Conservation (phyloP, 2,329 filamentous ascomycete species). For the Parasarocladium wereldwijsianum region DNA sequence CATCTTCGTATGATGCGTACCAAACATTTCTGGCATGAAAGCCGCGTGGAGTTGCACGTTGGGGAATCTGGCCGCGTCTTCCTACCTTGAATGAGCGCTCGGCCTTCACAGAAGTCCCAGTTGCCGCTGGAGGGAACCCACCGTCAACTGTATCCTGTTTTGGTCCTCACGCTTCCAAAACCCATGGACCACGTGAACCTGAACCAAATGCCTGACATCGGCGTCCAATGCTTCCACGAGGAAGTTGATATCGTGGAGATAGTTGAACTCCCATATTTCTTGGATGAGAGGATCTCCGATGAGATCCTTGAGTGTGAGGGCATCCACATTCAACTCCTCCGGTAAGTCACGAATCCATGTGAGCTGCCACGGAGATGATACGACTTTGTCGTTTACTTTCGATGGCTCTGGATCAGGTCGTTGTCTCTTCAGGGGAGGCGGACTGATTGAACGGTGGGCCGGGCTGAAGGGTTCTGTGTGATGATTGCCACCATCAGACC, state of each 20-base stretch:
- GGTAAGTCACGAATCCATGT: conserved; percentile 54
- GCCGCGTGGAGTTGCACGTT: conserved; percentile 62
- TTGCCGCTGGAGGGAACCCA: conserved; percentile 17
- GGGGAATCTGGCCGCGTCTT: conserved; percentile 41
- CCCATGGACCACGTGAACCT: conserved; percentile 43
- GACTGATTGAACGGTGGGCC: conserved; percentile 28
- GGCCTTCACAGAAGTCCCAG: conserved; percentile 1
- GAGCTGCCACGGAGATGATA: conserved; percentile 54
- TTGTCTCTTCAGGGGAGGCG: conserved; percentile 21
- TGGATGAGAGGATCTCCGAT: conserved; percentile 61
- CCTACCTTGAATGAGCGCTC: conserved; percentile 27
- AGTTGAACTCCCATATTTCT: conserved; percentile 60
- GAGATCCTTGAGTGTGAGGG: conserved; percentile 51
- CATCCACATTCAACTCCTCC: conserved; percentile 43
- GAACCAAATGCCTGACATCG: conserved; percentile 31
- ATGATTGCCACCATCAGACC: conserved; percentile 8
- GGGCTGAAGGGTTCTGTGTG: conserved; percentile 11
- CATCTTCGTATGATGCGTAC: conserved; percentile 82
- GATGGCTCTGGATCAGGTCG: conserved; percentile 13
- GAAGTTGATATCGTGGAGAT: conserved; percentile 44
- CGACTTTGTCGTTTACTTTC: conserved; percentile 6
- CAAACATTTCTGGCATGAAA: conserved; percentile 71
- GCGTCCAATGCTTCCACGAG: conserved; percentile 38
- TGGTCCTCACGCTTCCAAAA: conserved; percentile 54
- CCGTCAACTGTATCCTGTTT: conserved; percentile 41